Conservation (phyloP, 1,284 basidiomycete species). For the Chiua sp. region DNA sequence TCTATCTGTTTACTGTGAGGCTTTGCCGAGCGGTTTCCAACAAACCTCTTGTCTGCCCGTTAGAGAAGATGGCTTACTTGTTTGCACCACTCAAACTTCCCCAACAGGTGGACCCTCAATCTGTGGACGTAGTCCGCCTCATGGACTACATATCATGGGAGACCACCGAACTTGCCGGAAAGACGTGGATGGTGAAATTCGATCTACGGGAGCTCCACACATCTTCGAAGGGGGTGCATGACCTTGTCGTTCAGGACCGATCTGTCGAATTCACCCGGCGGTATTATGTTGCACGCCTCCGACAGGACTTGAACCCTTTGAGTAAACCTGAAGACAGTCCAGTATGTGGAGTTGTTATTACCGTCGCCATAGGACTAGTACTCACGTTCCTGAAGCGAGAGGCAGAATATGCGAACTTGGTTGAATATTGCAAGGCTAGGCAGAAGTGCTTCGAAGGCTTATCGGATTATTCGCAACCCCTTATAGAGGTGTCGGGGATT, state of each 20-base stretch:
- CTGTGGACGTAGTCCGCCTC: constrained; percentile 43
- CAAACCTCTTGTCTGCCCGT: constrained; percentile 61
- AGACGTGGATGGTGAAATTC: constrained; percentile 56
- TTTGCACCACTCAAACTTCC: constrained; percentile 59
- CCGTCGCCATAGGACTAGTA: constrained; percentile 5
- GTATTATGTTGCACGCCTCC: constrained; percentile 59
- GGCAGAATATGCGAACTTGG: constrained; percentile 55
- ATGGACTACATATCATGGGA: constrained; percentile 66
- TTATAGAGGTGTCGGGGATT: constrained; percentile 68
- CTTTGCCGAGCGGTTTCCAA: constrained; percentile 66
- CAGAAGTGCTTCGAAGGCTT: constrained; percentile 66
- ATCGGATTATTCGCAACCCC: constrained; percentile 65
- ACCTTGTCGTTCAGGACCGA: constrained; percentile 76
- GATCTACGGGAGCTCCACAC: constrained; percentile 46
- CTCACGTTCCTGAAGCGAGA: constrained; percentile 55
- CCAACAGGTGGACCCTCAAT: constrained; percentile 21
- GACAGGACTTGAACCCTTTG: constrained; percentile 71
- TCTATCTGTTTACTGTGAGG: constrained; percentile 68
- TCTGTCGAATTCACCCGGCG: constrained; percentile 77
- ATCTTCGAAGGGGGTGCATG: constrained; percentile 51
- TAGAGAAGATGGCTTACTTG: constrained; percentile 64
- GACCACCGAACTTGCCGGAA: constrained; percentile 54
- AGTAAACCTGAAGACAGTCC: constrained; percentile 69
- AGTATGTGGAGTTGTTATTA: constrained; percentile 46
- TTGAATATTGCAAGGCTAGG: constrained; percentile 68